These are phyloP conservation scores for Trichoderma koningiopsis DNA, from an alignment of 2,329 filamentous ascomycete species.

Conservation along the genomic window DNA sequence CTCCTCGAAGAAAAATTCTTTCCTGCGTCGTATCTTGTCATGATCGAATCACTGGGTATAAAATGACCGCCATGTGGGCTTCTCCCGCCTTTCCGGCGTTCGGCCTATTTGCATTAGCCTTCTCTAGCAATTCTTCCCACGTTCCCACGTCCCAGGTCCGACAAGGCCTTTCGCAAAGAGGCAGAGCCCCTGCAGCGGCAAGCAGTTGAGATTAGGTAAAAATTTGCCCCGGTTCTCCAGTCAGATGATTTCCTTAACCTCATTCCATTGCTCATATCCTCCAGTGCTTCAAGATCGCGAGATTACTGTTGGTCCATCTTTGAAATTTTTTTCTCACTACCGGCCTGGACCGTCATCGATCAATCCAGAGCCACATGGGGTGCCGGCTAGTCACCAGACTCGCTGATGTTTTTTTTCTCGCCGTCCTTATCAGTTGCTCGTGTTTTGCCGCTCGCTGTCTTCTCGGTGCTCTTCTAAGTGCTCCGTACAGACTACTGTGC, in stretches of 20 bases:
- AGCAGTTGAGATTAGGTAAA: constrained; percentile 43
- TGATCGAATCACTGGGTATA: neutral
- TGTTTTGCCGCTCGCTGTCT: neutral
- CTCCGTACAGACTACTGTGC: neutral
- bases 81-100: constrained; percentile 18
- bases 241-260: constrained; percentile 39
- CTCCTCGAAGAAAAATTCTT: neutral
- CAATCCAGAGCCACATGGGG: constrained; percentile 10
- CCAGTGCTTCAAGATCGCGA: constrained; percentile 20
- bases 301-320: constrained; percentile 21
- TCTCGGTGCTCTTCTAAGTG: constrained; percentile 7
- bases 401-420: constrained; percentile 2
- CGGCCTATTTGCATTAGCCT: constrained; percentile 24
- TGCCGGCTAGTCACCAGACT: constrained; percentile 17
- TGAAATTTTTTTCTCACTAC: constrained; percentile 1
- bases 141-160: constrained; percentile 16
- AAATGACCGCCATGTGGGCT: neutral
- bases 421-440: neutral
- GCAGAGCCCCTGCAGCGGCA: constrained; percentile 28
- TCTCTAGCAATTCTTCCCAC: constrained; percentile 6
- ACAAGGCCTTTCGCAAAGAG: neutral
- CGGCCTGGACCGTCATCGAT: constrained; percentile 24
- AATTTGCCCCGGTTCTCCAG: constrained; percentile 40
- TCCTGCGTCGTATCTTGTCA: neutral
- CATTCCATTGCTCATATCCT: constrained; percentile 32